A percentile compares a stretch with the other conserved stretches of the same genome.
Evolutionary conservation across 2,329 filamentous ascomycete species (phyloP).

Genomic region (Beauveria sp.): DNA sequence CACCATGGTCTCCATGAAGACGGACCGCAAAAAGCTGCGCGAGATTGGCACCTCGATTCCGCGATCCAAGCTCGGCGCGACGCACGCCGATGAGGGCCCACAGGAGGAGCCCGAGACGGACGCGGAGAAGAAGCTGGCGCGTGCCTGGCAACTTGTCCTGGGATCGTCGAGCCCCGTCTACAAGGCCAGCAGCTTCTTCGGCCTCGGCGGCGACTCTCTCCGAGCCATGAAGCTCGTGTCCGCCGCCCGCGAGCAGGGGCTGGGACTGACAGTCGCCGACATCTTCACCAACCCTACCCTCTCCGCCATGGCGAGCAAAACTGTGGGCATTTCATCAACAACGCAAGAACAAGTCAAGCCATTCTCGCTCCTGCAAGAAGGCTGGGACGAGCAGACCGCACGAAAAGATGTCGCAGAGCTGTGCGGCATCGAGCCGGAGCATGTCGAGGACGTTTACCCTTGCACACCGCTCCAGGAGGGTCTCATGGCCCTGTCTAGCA

Average conservation of each 20-base stretch:
- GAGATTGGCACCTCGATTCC: constrained; percentile 35
- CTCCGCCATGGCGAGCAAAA: constrained; percentile 33
- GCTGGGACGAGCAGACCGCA: constrained; percentile 27
- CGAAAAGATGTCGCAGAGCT: constrained; percentile 30
- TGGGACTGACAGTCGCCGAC: constrained; percentile 36
- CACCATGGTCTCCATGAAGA: constrained; percentile 40
- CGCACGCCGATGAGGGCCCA: constrained; percentile 12
- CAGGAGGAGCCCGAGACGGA: constrained; percentile 30
- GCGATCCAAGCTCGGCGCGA: constrained; percentile 28
- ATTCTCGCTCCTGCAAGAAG: constrained; percentile 32
- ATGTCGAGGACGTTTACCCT: constrained; percentile 45
- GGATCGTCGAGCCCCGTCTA: constrained; percentile 27
- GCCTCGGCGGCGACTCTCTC: constrained; percentile 42
- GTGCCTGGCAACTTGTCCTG: constrained; percentile 31
- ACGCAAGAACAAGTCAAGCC: constrained; percentile 21
- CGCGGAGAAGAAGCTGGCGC: constrained; percentile 29
- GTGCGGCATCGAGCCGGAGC: constrained; percentile 27
- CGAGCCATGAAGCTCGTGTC: constrained; percentile 44
- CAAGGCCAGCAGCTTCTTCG: constrained; percentile 37
- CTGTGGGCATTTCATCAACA: constrained; percentile 17
- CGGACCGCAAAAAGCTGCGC: constrained; percentile 40
- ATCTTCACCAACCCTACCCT: constrained; percentile 39
- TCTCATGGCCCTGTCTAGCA: constrained; percentile 44
- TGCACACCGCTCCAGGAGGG: constrained; percentile 48
- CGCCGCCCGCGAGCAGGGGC: constrained; percentile 29